Percentiles rank a stretch among this genome's conserved stretches.
These are phyloP conservation scores for Posidonia australis DNA, from an alignment of 106 monocot species.

Conservation along the genomic window DNA sequence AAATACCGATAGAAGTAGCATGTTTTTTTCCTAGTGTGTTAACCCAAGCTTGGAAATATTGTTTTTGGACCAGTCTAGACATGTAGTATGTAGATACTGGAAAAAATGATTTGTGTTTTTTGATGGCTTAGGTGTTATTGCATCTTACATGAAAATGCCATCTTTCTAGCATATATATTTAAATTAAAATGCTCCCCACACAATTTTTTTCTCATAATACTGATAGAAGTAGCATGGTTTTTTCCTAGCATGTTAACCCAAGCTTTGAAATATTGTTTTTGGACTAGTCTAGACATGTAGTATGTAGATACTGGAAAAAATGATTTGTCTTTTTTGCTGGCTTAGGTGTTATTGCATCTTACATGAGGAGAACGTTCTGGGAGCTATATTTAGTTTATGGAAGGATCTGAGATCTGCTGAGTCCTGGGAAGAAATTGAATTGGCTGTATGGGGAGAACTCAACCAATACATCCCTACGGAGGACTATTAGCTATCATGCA, in stretches of 20 bases:
- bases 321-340: background rate
- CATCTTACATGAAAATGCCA: conserved; percentile 29
- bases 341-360: conserved; percentile 93
- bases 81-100: background rate
- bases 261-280: background rate
- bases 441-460: conserved; percentile 67
- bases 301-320: background rate
- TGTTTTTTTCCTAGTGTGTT: too few relatives aligned
- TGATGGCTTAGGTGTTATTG: conserved; percentile 88
- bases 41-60: background rate
- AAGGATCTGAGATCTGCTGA: conserved; percentile 54
- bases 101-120: background rate
- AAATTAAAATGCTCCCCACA: too few relatives aligned
- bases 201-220: too few relatives aligned
- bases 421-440: conserved; percentile 85
- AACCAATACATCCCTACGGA: conserved; percentile 30
- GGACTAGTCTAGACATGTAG: background rate
- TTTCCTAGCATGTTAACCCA: too few relatives aligned
- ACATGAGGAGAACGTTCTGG: conserved; percentile 82
- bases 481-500: background rate
- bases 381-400: conserved; percentile 86
- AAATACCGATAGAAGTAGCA: too few relatives aligned
- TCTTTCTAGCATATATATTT: too few relatives aligned
- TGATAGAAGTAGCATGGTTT: too few relatives aligned
- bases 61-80: background rate